Evolutionary conservation across 371 early-diverging fungal species (phyloP), one percentile per base, ranked within the genome.

Genomic region (Chytridiales sp.): DNA sequence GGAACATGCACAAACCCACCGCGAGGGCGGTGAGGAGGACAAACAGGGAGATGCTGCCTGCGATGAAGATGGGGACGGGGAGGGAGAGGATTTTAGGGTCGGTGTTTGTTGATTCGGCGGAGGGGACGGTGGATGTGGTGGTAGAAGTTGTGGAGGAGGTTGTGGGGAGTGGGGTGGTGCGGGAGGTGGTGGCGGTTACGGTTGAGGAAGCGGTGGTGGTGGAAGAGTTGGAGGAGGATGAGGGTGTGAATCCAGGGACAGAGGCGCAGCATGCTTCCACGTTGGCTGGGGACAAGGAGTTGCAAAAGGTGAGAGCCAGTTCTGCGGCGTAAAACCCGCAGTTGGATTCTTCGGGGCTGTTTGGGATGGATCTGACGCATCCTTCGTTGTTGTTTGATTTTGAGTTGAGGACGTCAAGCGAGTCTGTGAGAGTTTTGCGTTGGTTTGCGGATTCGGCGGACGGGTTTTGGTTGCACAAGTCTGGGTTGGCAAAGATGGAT

Each of bases 301-400:
- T 13, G 35, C 55, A 54, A 42, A 24, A 42, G 9, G 39, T n/a
- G 5, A 26, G 11, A 17, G 55, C 55, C 21, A 24, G 13, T 8
- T 19, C 11, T 22, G 39, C 42, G 27, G 38, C 55, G 42, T 54
- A 54, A 29, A 41, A 54, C 4, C 55, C 55, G 42, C 55, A 54
- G 29, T 30, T 41, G 9, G 30, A 19, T 21, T 34, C 6, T 29
- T 54, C 55, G 22, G 13, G 41, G 38, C 11, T 11, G 9, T n/a
- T n/a, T 5, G 39, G 39, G 22, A 42, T 42, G 38, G 38, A 9
- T 9, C 11, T n/a, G 38, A 38, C 38, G 38, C 38, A 38, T 38
- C 11, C 38, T 9, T 9, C 38, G 38, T 38, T 38, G 38, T 38
- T n/a, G 38, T n/a, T n/a, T n/a, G n/a, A 11, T 15, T 54, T 30